phyloP scores from a whole-genome alignment of 805 yeast genomes.

The Ogataea zsoltii region DNA sequence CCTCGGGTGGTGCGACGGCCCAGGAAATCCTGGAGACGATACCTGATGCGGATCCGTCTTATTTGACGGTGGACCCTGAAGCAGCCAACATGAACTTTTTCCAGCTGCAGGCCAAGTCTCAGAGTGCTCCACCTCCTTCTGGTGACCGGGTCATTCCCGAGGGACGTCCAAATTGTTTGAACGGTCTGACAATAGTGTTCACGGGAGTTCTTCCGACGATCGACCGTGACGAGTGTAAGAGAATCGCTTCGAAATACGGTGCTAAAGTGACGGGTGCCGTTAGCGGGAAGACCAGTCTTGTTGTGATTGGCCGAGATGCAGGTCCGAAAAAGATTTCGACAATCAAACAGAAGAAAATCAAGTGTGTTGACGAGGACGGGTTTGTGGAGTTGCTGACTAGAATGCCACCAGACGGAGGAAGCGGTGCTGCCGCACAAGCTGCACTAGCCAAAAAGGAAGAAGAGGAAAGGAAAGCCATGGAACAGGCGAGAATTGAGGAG shows the following conservation, averaged over 20 bases:
- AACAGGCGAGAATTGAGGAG: slow-evolving; percentile 52
- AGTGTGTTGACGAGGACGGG: slow-evolving; percentile 86
- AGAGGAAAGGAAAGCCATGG: slow-evolving; percentile 59
- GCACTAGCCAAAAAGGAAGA: slow-evolving; percentile 68
- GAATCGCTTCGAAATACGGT: slow-evolving; percentile 80
- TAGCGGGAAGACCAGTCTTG: slow-evolving; percentile 81
- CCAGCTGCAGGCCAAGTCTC: slow-evolving; percentile 54
- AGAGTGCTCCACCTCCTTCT: slow-evolving; percentile 33
- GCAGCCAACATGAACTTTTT: slow-evolving; percentile 51
- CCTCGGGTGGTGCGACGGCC: slow-evolving; percentile 39
- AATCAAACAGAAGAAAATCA: slow-evolving; percentile 69
- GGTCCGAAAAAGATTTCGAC: slow-evolving; percentile 92
- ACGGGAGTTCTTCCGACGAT: slow-evolving; percentile 86
- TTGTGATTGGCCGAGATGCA: slow-evolving; percentile 92
- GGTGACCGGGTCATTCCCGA: slow-evolving; percentile 61
- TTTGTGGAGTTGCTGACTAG: slow-evolving; percentile 67
- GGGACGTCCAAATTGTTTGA: slow-evolving; percentile 82
- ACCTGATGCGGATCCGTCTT: slow-evolving; percentile 67
- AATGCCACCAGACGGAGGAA: slow-evolving; percentile 94
- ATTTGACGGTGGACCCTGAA: slow-evolving; percentile 40
- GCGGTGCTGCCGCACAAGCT: slow-evolving; percentile 72
- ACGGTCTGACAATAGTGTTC: slow-evolving; percentile 89
- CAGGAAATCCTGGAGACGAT: slow-evolving; percentile 60
- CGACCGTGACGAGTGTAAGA: slow-evolving; percentile 74
- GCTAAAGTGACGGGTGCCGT: slow-evolving; percentile 88